Evolutionary conservation across 2,329 filamentous ascomycete genomes (phyloP), one percentile per base, ranked within the genome.

Genomic region (Apiospora aurea): DNA sequence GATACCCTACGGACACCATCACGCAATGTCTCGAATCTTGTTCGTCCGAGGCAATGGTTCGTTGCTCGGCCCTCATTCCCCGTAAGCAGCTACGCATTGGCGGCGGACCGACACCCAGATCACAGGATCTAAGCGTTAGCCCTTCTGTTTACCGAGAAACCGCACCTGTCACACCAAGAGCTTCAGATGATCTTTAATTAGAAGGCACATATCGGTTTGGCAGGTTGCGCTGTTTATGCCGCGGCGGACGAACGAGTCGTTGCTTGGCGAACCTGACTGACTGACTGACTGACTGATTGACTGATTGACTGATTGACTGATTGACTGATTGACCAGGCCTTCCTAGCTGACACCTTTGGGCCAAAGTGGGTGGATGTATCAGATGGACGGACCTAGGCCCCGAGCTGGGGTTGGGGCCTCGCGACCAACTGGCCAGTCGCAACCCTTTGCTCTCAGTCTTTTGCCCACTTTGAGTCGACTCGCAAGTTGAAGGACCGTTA

Each of bases 131-230:
- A 64, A 64, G 34, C 57, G 18, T 64, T 68, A 46, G 67, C n/a
- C 43, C n/a, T 49, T 47, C 16, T 29, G 57, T 64, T 64, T 64
- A 26, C 67, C 67, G 34, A 57, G 68, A 57, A 51, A 69, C 68
- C 47, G 24, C 34, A 53, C 47, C 47, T 69, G 68, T 69, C 46
- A 69, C 68, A 53, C 46, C 26, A 41, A 13, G 26, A 41, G 68
- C 68, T 69, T 69, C 68, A 69, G 68, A 43, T n/a, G 6, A 41
- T 51, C 68, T 69, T 69, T 69, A 69, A 51, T 57, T 69, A 69
- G 68, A 34, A 69, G 47, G 26, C 34, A 41, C 34, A 6, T n/a
- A 8, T 41, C 21, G 57, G 34, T 21, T 57, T 64, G 57, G n/a
- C 57, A 64, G 57, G 34, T 64, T 41, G 29, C 21, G 21, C 18